Conservation (phyloP, 805 yeast species). For the Tetrapisispora taiwanensis region DNA sequence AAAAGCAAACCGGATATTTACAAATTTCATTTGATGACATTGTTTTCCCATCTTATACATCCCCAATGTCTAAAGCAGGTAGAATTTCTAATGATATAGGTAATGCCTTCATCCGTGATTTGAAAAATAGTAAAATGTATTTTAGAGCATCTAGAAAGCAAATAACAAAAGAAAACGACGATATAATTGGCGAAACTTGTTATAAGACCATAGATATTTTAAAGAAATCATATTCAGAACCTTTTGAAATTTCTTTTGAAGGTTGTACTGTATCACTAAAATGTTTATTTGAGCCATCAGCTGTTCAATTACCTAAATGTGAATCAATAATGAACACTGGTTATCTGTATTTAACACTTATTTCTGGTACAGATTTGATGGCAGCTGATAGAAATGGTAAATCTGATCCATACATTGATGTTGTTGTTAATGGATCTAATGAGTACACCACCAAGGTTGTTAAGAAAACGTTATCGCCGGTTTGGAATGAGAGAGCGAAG, state of each 20-base stretch:
- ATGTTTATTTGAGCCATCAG: constrained; percentile 53
- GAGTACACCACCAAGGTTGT: constrained; percentile 49
- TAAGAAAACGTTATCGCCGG: constrained; percentile 61
- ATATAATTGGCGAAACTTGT: constrained; percentile 41
- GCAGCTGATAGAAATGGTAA: constrained; percentile 66
- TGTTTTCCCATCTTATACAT: constrained; percentile 45
- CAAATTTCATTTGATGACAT: constrained; percentile 59
- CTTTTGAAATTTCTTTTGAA: constrained; percentile 37
- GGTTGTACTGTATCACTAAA: constrained; percentile 36
- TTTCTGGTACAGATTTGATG: constrained; percentile 43
- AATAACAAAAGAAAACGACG: constrained; percentile 37
- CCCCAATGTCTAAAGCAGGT: constrained; percentile 41
- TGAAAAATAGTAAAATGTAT: constrained; percentile 47
- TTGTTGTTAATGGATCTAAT: constrained; percentile 45
- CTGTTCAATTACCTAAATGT: constrained; percentile 40
- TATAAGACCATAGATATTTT: constrained; percentile 47
- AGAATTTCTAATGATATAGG: constrained; percentile 40
- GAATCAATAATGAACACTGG: constrained; percentile 69
- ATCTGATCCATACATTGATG: constrained; percentile 57
- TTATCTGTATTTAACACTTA: constrained; percentile 42
- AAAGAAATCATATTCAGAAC: constrained; percentile 36
- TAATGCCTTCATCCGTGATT: constrained; percentile 59
- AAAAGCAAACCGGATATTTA: constrained; percentile 40
- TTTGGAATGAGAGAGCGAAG: constrained; percentile 59
- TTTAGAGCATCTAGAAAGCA: constrained; percentile 49